Base-by-base conservation (phyloP, 1,139 yeast species). In the Kodamaea plutei region DNA sequence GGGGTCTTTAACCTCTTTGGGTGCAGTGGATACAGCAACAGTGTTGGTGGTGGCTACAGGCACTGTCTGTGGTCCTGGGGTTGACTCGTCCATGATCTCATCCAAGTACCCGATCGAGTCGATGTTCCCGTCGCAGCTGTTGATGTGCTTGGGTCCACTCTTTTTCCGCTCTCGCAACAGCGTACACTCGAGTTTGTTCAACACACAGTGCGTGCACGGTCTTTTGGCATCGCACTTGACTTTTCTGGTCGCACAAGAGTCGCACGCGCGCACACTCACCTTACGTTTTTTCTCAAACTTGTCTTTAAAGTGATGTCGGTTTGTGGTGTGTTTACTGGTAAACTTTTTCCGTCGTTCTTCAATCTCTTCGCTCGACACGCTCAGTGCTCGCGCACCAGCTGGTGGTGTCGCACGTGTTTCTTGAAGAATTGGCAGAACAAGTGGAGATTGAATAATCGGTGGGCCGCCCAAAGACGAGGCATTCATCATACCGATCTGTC, bases 231-330 rank as follows among this genome's bases (percentile, higher is more conserved):
- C 71, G 46, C 73, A 67, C 37, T 58, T 57, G 20, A 65, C 67
- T 43, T 67, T 67, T 19, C 71, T 41, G n/a, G 59, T 51, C 14
- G 72, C 68, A 50, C 73, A 67, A 11, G 66, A 68, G 39, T 67
- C 73, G 40, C 73, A 67, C 4, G 73, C 49, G 10, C 44, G 38
- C 10, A 42, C 42, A 24, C 37, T 42, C 8, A 42, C 29, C 24
- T 38, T 39, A 15, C 43, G 37, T 27, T 41, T 40, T 15, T 38
- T 40, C 26, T 35, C 36, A 14, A 33, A 33, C 21, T 35, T 28
- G 13, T 31, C 30, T 14, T 35, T 37, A 25, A 35, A 35, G 26
- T 35, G 38, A 18, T 34, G 34, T 10, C 37, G 24, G 19, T 37
- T 33, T 10, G 39, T 30, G 10, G 41, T 36, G 33, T 39, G 39